Percentiles rank a stretch among this genome's conserved stretches.
These are phyloP conservation scores for Jacaranda copaia DNA, from an alignment of 257 asterid genomes.

Conservation along the genomic window DNA sequence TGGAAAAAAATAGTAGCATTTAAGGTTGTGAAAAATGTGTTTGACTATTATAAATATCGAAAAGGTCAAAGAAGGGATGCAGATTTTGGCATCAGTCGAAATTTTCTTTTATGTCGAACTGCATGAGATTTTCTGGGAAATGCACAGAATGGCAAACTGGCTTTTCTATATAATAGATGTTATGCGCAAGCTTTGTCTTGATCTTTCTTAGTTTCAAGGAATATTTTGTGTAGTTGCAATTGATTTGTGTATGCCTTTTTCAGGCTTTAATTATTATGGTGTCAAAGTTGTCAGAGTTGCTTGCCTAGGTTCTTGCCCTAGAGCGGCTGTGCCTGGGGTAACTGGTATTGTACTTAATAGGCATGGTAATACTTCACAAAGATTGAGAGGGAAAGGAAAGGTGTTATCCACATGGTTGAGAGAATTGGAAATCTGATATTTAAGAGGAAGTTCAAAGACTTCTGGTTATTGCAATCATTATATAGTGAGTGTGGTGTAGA, in stretches of 20 bases:
- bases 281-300: neutral
- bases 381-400: neutral
- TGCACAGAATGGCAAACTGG: neutral
- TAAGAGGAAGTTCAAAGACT: conserved; percentile 1
- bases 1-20: neutral
- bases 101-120: neutral
- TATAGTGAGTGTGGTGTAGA: neutral
- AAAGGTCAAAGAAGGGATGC: conserved; percentile 15
- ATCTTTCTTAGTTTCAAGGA: neutral
- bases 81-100: conserved; percentile 19
- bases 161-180: conserved; percentile 14
- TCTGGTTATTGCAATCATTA: conserved; percentile 11
- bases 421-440: conserved; percentile 20
- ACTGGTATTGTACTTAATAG: neutral
- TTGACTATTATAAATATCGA: conserved; percentile 8
- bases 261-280: conserved; percentile 23
- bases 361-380: neutral
- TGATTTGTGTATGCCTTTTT: neutral
- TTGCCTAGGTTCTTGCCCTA: conserved; percentile 5
- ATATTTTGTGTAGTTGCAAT: conserved; percentile 12
- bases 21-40: conserved; percentile 7
- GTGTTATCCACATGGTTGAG: neutral
- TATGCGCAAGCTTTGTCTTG: neutral
- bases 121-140: neutral
- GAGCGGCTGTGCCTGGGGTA: neutral